phyloP scores from a whole-genome alignment of 2,329 filamentous ascomycete species.

The Orbilia oligospora region DNA sequence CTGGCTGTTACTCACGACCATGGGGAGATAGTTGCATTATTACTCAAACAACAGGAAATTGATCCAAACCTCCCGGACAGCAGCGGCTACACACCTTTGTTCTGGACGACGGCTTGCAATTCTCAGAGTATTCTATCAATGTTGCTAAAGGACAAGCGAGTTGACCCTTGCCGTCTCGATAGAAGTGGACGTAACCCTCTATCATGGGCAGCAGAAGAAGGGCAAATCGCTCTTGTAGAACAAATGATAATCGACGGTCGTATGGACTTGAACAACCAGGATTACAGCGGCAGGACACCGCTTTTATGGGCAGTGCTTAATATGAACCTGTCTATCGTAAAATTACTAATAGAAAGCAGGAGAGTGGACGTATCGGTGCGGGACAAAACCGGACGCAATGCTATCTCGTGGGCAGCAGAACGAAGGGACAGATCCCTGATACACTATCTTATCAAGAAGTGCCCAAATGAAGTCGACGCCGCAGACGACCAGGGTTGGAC shows the following conservation, averaged over 20 bases:
- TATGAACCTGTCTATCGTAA: constrained; percentile 2
- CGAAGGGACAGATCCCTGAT: constrained; percentile 2
- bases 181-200: constrained; percentile 22
- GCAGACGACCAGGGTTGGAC: constrained; percentile 28
- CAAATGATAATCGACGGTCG: constrained; percentile 9
- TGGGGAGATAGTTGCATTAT: constrained; percentile 3
- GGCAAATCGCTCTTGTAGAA: constrained; percentile 8
- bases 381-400: constrained; percentile 22
- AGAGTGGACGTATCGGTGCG: constrained; percentile 12
- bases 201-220: constrained; percentile 35
- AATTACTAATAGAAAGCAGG: constrained; percentile 20
- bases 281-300: constrained; percentile 9
- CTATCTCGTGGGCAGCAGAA: constrained; percentile 31
- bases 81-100: constrained; percentile 9
- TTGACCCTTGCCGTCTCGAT: constrained; percentile 17
- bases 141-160: constrained; percentile 24
- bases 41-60: constrained; percentile 21
- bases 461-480: constrained; percentile 9
- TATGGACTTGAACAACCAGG: constrained; percentile 23
- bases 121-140: constrained; percentile 21
- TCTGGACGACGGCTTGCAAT: constrained; percentile 13
- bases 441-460: constrained; percentile 23
- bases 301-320: constrained; percentile 20
- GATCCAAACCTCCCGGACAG: constrained; percentile 22
- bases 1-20: constrained; percentile 25